Evolutionary conservation across 257 asterid species (phyloP).

Genomic region (Solanum boliviense): DNA sequence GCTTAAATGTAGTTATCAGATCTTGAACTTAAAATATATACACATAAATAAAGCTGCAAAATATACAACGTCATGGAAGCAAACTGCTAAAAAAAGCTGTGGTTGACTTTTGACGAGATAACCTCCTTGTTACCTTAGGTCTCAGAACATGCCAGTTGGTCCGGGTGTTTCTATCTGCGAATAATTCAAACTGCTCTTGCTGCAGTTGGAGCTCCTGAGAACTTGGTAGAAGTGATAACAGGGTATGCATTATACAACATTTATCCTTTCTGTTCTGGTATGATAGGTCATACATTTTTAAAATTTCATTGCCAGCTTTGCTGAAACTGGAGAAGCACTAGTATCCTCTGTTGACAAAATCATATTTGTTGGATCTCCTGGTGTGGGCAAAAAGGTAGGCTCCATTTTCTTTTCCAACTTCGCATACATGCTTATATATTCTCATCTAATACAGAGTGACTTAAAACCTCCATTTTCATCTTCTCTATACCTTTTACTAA

Average conservation of each 20-base stretch:
- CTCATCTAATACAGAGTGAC: neutral
- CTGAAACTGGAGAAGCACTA: conserved; percentile 97
- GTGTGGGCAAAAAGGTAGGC: conserved; percentile 88
- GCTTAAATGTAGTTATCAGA: neutral
- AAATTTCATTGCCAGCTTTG: conserved; percentile 52
- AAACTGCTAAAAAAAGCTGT: neutral
- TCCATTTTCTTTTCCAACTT: neutral
- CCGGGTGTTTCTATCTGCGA: conserved; percentile 90
- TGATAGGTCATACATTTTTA: conserved; percentile 11
- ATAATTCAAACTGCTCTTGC: conserved; percentile 92
- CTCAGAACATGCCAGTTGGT: conserved; percentile 99
- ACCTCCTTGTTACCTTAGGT: conserved; percentile 36
- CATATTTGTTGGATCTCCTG: conserved; percentile 96
- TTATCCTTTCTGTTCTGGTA: neutral
- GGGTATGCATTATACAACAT: conserved; percentile 44
- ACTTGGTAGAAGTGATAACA: conserved; percentile 91
- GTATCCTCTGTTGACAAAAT: conserved; percentile 90
- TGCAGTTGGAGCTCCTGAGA: conserved; percentile 99
- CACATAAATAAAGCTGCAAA: neutral
- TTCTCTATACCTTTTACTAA: neutral
- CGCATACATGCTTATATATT: neutral
- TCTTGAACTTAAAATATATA: neutral
- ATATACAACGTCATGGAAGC: neutral
- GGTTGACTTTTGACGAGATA: conserved; percentile 6
- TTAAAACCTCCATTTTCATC: neutral